These are phyloP conservation scores for Neofusicoccum sp. DNA, from an alignment of 2,329 filamentous ascomycete species.

Conservation along the genomic window DNA sequence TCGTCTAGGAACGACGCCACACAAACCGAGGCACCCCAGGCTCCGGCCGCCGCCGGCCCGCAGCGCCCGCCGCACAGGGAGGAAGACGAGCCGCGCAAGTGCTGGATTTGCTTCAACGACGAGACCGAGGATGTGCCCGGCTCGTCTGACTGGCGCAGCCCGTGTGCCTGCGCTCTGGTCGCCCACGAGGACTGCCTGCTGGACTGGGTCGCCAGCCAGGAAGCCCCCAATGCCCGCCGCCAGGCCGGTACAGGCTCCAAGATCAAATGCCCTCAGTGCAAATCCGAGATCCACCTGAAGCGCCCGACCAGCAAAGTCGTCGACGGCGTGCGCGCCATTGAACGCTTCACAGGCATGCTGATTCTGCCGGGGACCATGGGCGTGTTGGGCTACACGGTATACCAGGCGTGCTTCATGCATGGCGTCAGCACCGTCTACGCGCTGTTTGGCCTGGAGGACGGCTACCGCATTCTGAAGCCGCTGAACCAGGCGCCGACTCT, in stretches of 20 bases:
- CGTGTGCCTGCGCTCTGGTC: slow-evolving; percentile 86
- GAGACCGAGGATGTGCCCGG: slow-evolving; percentile 65
- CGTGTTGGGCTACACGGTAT: slow-evolving; percentile 51
- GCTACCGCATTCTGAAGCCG: slow-evolving; percentile 55
- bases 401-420: slow-evolving; percentile 53
- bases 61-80: slow-evolving; percentile 26
- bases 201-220: slow-evolving; percentile 90
- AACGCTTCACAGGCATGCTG: slow-evolving; percentile 59
- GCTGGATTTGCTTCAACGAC: slow-evolving; percentile 72
- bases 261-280: slow-evolving; percentile 87
- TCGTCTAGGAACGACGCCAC: background rate
- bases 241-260: slow-evolving; percentile 52
- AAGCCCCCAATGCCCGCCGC: slow-evolving; percentile 60
- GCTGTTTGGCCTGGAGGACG: slow-evolving; percentile 67
- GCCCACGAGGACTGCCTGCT: slow-evolving; percentile 90
- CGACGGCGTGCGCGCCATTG: slow-evolving; percentile 62
- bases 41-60: slow-evolving; percentile 18
- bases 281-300: slow-evolving; percentile 74
- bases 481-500: slow-evolving; percentile 38
- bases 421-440: slow-evolving; percentile 66
- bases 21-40: slow-evolving; percentile 19
- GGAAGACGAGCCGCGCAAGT: slow-evolving; percentile 53
- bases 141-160: slow-evolving; percentile 75
- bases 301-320: slow-evolving; percentile 76
- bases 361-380: slow-evolving; percentile 67